Percentiles rank a stretch among this genome's conserved stretches.
Conservation (phyloP, 1,284 basidiomycete genomes). For the Pseudozyma sp. region DNA sequence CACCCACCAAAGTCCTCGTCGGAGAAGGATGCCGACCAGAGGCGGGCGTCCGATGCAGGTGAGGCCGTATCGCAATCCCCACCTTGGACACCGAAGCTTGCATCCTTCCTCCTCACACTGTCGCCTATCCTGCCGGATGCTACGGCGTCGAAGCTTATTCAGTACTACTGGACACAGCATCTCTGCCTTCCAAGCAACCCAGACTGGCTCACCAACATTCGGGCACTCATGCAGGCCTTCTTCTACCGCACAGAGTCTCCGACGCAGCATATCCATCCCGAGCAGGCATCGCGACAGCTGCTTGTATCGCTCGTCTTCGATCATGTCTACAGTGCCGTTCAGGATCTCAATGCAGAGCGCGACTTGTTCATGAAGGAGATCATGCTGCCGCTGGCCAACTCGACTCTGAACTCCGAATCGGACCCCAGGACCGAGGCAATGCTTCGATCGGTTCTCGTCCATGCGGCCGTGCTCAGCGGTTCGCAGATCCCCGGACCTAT, state of each 20-base stretch:
- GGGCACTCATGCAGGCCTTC: constrained; percentile 59
- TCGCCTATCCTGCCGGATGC: constrained; percentile 62
- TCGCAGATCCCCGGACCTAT: constrained; percentile 45
- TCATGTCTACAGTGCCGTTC: constrained; percentile 62
- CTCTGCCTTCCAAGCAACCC: constrained; percentile 63
- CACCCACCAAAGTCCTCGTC: constrained; percentile 23
- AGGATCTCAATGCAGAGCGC: constrained; percentile 59
- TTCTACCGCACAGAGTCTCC: constrained; percentile 55
- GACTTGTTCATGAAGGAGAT: constrained; percentile 57
- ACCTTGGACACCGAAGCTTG: constrained; percentile 59
- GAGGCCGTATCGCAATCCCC: constrained; percentile 22
- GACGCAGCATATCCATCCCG: constrained; percentile 8
- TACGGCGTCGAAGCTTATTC: constrained; percentile 57
- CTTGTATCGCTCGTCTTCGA: constrained; percentile 60
- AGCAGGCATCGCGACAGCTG: constrained; percentile 42
- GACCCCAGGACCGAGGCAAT: constrained; percentile 45
- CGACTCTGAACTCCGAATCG: constrained; percentile 51
- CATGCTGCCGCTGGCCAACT: constrained; percentile 59
- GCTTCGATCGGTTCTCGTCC: constrained; percentile 57
- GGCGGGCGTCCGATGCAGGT: constrained; percentile 11
- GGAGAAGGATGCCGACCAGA: constrained; percentile 22
- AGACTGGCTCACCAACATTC: constrained; percentile 63
- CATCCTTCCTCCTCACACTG: constrained; percentile 57
- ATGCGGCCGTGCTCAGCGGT: constrained; percentile 59
- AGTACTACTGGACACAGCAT: constrained; percentile 59